Conservation (phyloP, 1,284 basidiomycete genomes). For the Fomes fomentarius region DNA sequence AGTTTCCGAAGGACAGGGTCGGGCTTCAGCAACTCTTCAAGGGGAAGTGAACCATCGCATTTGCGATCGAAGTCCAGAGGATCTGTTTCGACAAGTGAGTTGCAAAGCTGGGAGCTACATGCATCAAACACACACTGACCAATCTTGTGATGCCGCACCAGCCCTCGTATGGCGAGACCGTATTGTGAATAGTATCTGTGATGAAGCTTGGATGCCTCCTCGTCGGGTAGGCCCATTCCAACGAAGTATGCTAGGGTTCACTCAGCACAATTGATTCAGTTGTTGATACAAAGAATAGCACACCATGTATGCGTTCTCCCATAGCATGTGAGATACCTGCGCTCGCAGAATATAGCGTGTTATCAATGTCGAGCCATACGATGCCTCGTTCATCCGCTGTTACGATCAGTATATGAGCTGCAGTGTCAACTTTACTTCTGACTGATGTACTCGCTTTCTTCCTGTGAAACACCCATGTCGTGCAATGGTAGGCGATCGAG, state of each 20-base stretch:
- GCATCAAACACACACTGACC: no score
- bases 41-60: conserved; percentile 83
- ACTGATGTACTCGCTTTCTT: conserved; percentile 5
- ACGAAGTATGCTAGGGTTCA: conserved; percentile 70
- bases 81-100: conserved; percentile 52
- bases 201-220: conserved; percentile 77
- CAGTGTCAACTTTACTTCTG: not conserved
- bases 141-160: conserved; percentile 79
- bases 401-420: not conserved
- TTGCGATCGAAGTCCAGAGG: conserved; percentile 85
- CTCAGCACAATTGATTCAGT: not conserved
- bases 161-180: conserved; percentile 84
- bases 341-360: conserved; percentile 81
- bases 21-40: conserved; percentile 80
- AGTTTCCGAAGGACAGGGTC: conserved; percentile 66
- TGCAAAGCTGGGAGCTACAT: no score
- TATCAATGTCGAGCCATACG: conserved; percentile 88
- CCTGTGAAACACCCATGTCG: conserved; percentile 4
- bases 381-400: conserved; percentile 56
- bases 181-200: conserved; percentile 79
- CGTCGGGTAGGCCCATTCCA: conserved; percentile 64
- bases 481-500: not conserved
- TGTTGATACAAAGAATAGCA: not conserved
- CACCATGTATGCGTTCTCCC: conserved; percentile 79
- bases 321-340: conserved; percentile 80